Evolutionary conservation across 129 eudicot species (phyloP), one percentile per base, ranked within the genome.

Genomic region (Saussurea involucrata): DNA sequence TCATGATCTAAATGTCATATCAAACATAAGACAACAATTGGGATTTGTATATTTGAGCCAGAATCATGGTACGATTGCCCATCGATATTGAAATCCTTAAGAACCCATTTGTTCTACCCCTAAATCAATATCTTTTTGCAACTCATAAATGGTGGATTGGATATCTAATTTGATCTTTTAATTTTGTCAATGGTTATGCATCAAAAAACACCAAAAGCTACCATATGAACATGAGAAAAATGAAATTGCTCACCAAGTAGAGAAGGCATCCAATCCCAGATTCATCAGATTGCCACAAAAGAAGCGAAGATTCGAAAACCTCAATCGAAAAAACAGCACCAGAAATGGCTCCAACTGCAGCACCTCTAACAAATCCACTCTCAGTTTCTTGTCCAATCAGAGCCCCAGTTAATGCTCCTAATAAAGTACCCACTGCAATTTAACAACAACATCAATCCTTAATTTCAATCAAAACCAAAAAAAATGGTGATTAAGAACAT

Each of bases 251-350:
- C 82, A 92, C 97, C 97, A 92, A 83, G 81, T 92, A 92, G 25
- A 92, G 92, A 71, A 95, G 87, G 73, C 99, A 95, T 20, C 97
- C 94, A 9, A 95, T 68, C 32, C 99, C 97, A 4, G 99, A 95
- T 85, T 95, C 99, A 82, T 95, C 99, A 0, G 97, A 89, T 34
- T 88, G 96, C 99, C 97, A 95, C 71, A 95, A 82, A 70, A 86
- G 78, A 65, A 95, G 88, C 0, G 99, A 95, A 5, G 99, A 86
- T 72, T 95, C 99, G 31, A 95, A 95, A 78, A 95, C 99, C 79
- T 95, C 99, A 74, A 95, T 89, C 0, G 99, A 95, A 83, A 95
- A 95, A 76, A 95, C 99, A 78, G 99, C 99, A 63, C 99, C 99
- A 24, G 99, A 92, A 68, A 95, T 95, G 78, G 99, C 99, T 76